phyloP scores from a whole-genome alignment of 345 rosid species.

The Ailanthus altissimus region DNA sequence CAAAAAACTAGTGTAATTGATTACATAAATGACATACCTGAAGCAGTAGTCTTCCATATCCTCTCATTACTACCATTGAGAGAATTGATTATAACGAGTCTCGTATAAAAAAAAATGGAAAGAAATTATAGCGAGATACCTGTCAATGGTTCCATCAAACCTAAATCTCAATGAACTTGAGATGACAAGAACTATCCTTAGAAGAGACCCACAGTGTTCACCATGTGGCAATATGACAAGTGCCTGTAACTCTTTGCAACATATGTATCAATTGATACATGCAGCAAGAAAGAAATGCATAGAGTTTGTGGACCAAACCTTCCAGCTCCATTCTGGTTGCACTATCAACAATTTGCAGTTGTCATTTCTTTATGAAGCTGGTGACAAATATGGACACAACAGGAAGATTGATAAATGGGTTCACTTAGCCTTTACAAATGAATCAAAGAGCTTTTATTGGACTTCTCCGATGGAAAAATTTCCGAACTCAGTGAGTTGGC shows the following conservation, averaged over 20 bases:
- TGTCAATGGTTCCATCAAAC: background rate
- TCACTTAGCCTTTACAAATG: conserved; percentile 16
- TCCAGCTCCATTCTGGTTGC: conserved; percentile 24
- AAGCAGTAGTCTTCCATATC: conserved; percentile 21
- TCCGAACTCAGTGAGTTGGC: background rate
- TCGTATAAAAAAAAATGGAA: conserved; percentile 26
- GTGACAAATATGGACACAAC: background rate
- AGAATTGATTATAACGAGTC: conserved; percentile 23
- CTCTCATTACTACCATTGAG: conserved; percentile 22
- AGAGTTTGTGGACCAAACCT: conserved; percentile 22
- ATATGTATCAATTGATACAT: conserved; percentile 6
- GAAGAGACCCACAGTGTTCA: background rate
- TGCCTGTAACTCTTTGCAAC: background rate
- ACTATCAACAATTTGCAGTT: conserved; percentile 17
- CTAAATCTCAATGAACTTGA: conserved; percentile 23
- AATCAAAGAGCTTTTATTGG: conserved; percentile 24
- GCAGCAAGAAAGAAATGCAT: conserved; percentile 19
- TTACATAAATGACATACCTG: conserved; percentile 27
- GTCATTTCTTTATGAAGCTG: conserved; percentile 9
- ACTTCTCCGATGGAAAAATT: conserved; percentile 11
- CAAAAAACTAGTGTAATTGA: background rate
- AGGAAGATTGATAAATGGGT: conserved; percentile 24
- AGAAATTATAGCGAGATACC: background rate
- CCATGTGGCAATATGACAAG: background rate
- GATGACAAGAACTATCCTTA: conserved; percentile 16